phyloP scores from a whole-genome alignment of 1,284 basidiomycete species.

The Thecaphora frezii region DNA sequence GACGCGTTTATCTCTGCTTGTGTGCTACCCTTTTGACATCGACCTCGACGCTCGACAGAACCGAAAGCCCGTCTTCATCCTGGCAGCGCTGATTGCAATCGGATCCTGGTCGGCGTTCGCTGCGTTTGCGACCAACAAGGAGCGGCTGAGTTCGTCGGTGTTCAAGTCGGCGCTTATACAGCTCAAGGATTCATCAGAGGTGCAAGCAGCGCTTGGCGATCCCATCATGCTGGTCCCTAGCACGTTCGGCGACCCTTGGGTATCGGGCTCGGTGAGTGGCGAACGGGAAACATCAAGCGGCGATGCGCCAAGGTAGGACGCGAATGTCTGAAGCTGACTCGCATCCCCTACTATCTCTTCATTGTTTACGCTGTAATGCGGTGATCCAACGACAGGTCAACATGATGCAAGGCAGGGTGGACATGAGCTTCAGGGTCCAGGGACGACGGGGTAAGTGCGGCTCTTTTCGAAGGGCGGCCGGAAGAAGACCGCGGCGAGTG shows the following conservation, averaged over 20 bases:
- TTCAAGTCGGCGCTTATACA: conserved; percentile 39
- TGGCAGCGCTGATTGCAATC: conserved; percentile 8
- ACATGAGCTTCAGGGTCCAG: conserved; percentile 40
- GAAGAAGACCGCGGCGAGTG: too few relatives aligned
- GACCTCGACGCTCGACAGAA: conserved; percentile 1
- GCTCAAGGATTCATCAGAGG: conserved; percentile 24
- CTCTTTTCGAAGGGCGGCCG: too few relatives aligned
- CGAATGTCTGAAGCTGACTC: too few relatives aligned
- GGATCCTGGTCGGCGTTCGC: conserved; percentile 37
- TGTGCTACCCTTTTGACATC: not conserved
- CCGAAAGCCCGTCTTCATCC: conserved; percentile 5
- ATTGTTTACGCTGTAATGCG: not conserved
- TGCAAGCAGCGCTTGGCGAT: conserved; percentile 20
- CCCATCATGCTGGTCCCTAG: conserved; percentile 12
- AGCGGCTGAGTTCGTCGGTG: conserved; percentile 36
- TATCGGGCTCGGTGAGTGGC: conserved; percentile 27
- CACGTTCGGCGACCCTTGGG: conserved; percentile 18
- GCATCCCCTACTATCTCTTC: not conserved
- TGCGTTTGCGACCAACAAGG: conserved; percentile 49
- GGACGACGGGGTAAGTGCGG: conserved; percentile 12
- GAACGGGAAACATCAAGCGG: too few relatives aligned
- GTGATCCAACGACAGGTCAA: conserved; percentile 18
- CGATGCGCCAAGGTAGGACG: too few relatives aligned
- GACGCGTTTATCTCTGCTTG: too few relatives aligned
- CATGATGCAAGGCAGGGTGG: conserved; percentile 49